Evolutionary conservation across 768 basidiomycete species (phyloP).

Genomic region (Phlegmacium glaucopus): DNA sequence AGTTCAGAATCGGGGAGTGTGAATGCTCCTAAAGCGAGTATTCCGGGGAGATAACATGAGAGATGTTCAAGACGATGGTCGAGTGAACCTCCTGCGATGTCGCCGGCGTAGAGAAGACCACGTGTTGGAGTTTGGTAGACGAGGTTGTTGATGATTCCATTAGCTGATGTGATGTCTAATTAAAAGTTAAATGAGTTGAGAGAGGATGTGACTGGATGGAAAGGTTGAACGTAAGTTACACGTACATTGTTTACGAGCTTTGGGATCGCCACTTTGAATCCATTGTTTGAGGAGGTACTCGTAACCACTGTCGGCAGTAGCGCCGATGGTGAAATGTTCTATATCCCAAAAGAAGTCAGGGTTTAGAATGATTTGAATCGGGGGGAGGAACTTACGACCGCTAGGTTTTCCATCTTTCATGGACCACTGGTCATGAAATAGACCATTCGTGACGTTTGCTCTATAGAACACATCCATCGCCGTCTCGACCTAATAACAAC

Average conservation of each 20-base stretch:
- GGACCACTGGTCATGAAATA: constrained; percentile 34
- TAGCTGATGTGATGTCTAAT: constrained; percentile 52
- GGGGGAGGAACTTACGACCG: constrained; percentile 18
- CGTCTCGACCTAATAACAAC: constrained; percentile 26
- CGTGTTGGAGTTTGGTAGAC: constrained; percentile 56
- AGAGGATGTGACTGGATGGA: too few relatives aligned
- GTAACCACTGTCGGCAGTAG: constrained; percentile 59
- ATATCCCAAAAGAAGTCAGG: not conserved
- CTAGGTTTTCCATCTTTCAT: constrained; percentile 19
- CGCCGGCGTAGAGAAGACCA: constrained; percentile 62
- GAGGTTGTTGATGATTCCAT: constrained; percentile 53
- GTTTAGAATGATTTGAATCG: too few relatives aligned
- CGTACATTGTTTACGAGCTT: constrained; percentile 52
- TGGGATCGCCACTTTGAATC: constrained; percentile 47
- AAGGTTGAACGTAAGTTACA: too few relatives aligned
- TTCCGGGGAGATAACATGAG: constrained; percentile 66
- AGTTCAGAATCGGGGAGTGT: constrained; percentile 35
- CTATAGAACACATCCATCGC: constrained; percentile 37
- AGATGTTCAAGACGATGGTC: constrained; percentile 58
- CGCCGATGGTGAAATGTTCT: constrained; percentile 52
- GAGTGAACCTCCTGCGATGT: constrained; percentile 32
- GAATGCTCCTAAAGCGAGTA: constrained; percentile 60
- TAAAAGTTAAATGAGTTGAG: too few relatives aligned
- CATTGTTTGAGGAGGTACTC: constrained; percentile 70
- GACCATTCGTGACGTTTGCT: constrained; percentile 26